Evolutionary conservation across 805 yeast genomes (phyloP), one percentile per base, ranked within the genome.

Genomic region (Starmerella davenportii): DNA sequence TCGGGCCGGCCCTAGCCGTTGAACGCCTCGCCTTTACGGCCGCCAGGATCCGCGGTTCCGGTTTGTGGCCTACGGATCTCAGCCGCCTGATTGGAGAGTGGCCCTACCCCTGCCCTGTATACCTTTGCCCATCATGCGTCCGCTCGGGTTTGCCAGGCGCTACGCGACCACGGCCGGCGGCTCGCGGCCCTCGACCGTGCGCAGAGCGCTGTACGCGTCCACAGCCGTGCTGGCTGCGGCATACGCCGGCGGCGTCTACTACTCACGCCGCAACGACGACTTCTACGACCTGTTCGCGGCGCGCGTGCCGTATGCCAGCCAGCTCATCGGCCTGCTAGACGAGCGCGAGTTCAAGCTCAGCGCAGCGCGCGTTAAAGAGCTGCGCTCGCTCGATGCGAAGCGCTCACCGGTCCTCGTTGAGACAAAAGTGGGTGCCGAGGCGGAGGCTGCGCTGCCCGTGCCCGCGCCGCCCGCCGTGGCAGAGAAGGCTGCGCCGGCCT

Each of bases 261-360:
- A 66, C 40, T 63, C 82, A 13, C 59, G 72, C 23, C 59, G 68
- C 44, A 65, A 65, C 51, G 78, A 74, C 47, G 62, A 69, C 15
- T 66, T 75, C 53, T 74, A 71, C 47, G 80, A 76, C 47, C 46
- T 63, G 34, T 76, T 74, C 55, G 63, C 73, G 18, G 74, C 74
- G 46, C 68, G 68, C 42, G 69, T 76, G 34, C 90, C 90, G 16
- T 63, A 67, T 37, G 79, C 74, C 29, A 78, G 73, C 48, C 56
- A 58, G 18, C 57, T 69, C 23, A 65, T 76, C 23, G 69, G 70
- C 38, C 49, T 54, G 7, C 60, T 68, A 38, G 79, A 75, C 46
- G 63, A 59, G 41, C 46, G 48, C 51, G 40, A 52, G 41, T 56
- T 54, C 48, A 49, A 51, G 38, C 42, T 34, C 25, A 30, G 30